Evolutionary conservation across 2,329 filamentous ascomycete genomes (phyloP).

Genomic region (Domatiomyces catenatus): DNA sequence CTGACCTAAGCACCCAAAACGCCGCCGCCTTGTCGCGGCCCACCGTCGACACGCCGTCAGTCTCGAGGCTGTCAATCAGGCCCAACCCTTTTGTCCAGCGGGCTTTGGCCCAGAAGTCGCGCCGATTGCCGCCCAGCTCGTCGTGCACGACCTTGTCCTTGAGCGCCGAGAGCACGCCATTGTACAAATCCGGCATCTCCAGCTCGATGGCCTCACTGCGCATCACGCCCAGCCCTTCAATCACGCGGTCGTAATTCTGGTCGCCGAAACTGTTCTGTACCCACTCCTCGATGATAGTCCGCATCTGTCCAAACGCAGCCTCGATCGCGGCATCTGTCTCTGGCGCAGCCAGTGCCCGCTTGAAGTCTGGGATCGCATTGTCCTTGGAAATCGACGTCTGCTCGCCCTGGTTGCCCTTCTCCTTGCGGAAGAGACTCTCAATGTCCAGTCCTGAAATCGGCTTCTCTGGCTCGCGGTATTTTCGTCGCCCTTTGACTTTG

Average conservation of each 20-base stretch:
- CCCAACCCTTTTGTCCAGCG: slow-evolving; percentile 48
- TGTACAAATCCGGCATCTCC: slow-evolving; percentile 64
- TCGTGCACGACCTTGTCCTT: slow-evolving; percentile 57
- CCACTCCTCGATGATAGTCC: slow-evolving; percentile 49
- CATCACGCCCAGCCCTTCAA: slow-evolving; percentile 64
- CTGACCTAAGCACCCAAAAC: not conserved
- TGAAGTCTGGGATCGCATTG: slow-evolving; percentile 84
- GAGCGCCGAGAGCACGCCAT: slow-evolving; percentile 53
- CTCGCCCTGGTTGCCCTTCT: slow-evolving; percentile 27
- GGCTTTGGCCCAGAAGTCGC: slow-evolving; percentile 69
- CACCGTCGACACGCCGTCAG: not conserved
- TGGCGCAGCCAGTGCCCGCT: slow-evolving; percentile 52
- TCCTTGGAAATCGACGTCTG: slow-evolving; percentile 41
- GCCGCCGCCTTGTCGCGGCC: not conserved
- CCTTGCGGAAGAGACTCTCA: slow-evolving; percentile 56
- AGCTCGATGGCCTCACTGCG: slow-evolving; percentile 59
- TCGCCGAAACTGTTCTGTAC: slow-evolving; percentile 63
- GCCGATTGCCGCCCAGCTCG: slow-evolving; percentile 58
- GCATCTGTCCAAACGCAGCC: slow-evolving; percentile 60
- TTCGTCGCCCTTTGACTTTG: slow-evolving; percentile 59
- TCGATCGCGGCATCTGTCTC: slow-evolving; percentile 47
- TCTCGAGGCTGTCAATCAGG: slow-evolving; percentile 36
- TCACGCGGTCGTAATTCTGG: slow-evolving; percentile 54
- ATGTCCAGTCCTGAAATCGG: slow-evolving; percentile 84
- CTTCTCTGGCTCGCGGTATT: slow-evolving; percentile 52